Evolutionary conservation across 306 rosid genomes (phyloP).

Genomic region (Inga laurina): DNA sequence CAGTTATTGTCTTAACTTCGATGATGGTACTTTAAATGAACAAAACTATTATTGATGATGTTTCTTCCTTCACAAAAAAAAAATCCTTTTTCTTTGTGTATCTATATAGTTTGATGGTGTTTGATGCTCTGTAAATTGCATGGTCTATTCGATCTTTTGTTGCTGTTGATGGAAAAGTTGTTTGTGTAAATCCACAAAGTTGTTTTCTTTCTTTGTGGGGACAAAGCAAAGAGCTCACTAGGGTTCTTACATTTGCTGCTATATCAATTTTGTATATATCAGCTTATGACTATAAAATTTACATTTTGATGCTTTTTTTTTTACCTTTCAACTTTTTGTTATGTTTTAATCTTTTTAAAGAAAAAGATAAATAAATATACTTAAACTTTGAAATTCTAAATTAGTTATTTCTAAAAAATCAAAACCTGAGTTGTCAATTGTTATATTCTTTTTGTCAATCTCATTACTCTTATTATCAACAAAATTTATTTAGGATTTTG

Average conservation of each 20-base stretch:
- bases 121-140: neutral
- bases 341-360: too few relatives aligned
- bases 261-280: too few relatives aligned
- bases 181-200: neutral
- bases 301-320: too few relatives aligned
- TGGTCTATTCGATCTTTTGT: neutral
- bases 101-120: neutral
- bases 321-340: too few relatives aligned
- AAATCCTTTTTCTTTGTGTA: neutral
- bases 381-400: too few relatives aligned
- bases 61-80: neutral
- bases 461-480: too few relatives aligned
- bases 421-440: too few relatives aligned
- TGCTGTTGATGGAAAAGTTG: neutral
- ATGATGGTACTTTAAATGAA: slow-evolving; percentile 46
- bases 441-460: too few relatives aligned
- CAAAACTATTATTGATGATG: slow-evolving; percentile 2
- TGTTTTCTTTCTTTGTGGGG: neutral
- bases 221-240: neutral
- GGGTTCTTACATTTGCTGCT: neutral
- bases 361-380: too few relatives aligned
- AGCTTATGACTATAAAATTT: neutral
- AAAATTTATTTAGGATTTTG: too few relatives aligned
- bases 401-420: too few relatives aligned
- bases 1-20: slow-evolving; percentile 72